phyloP scores from a whole-genome alignment of 768 basidiomycete genomes.

The Lentinula boryana region DNA sequence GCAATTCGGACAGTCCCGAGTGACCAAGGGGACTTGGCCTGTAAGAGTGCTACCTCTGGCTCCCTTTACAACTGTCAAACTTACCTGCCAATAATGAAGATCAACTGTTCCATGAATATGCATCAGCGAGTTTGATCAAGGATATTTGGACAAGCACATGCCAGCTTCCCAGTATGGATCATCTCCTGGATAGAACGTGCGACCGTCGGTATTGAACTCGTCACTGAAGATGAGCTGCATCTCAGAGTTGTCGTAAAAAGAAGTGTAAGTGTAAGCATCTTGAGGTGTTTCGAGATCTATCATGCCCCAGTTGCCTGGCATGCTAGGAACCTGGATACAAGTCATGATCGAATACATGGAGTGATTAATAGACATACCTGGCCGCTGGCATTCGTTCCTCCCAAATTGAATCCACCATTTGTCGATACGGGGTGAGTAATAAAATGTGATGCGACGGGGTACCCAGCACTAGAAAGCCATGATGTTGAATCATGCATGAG shows the following conservation, averaged over 20 bases:
- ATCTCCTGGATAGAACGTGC: slow-evolving; percentile 65
- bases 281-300: slow-evolving; percentile 32
- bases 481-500: neutral
- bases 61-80: neutral
- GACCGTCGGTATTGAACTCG: slow-evolving; percentile 73
- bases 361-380: neutral
- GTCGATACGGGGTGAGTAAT: slow-evolving; percentile 9
- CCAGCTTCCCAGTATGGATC: slow-evolving; percentile 55
- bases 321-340: slow-evolving; percentile 40
- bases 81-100: slow-evolving; percentile 61
- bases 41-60: neutral
- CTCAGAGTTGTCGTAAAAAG: slow-evolving; percentile 25
- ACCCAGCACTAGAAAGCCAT: slow-evolving; percentile 25
- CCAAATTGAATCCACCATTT: slow-evolving; percentile 56
- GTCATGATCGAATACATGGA: slow-evolving; percentile 41
- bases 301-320: slow-evolving; percentile 37
- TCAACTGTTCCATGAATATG: slow-evolving; percentile 32
- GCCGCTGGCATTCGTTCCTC: slow-evolving; percentile 2
- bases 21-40: neutral
- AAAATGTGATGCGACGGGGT: slow-evolving; percentile 17
- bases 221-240: slow-evolving; percentile 68
- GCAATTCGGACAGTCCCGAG: neutral
- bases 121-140: neutral
- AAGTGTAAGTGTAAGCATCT: slow-evolving; percentile 31
- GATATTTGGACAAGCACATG: neutral